Base-by-base conservation (phyloP, 768 basidiomycete species). In the Pulveroboletus sp. region DNA sequence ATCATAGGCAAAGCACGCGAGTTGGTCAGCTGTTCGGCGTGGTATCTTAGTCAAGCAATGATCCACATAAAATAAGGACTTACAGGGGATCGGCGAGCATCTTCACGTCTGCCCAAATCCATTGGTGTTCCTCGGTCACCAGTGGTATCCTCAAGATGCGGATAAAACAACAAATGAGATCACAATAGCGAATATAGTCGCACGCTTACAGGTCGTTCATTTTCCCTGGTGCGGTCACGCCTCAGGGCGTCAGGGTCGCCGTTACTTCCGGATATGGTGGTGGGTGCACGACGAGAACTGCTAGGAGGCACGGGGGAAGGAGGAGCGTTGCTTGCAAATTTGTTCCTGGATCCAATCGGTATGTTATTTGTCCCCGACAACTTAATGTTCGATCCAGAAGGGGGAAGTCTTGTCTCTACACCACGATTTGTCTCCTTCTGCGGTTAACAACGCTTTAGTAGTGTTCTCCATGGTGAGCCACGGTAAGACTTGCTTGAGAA, bases 291-390 rank as follows among this genome's bases (percentile, higher is more conserved):
- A 17, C 43, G 52, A 21, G 10, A n/a, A 30, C 15, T 37, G 26
- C 21, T 56, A 2, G 37, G 46, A 26, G 37, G 39, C 27, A 40
- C 17, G 6, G 33, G 17, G 6, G 42, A 46, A 24, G 40, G 35
- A 6, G 50, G 40, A 3, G 38, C 43, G 18, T 47, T 60, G 27
- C 42, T 30, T 6, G 50, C n/a, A 51, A 64, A 61, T 17, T 62
- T 70, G 43, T 50, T 60, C 40, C 64, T 55, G 7, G 49, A 46
- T 15, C 68, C 68, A 26, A 68, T 67, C 14, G 67, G 67, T 44
- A 51, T 60, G 28, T 59, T 69, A 47, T 70, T 69, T 21, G 67
- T 67, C 21, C 67, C 67, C 3, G 67, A 69, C 8, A 69, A 33
- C 24, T 63, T 66, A 24, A 63, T 17, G 12, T 51, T 60, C 14